Conservation (phyloP, 208 protist genomes). For the Trypanosoma lewisi region DNA sequence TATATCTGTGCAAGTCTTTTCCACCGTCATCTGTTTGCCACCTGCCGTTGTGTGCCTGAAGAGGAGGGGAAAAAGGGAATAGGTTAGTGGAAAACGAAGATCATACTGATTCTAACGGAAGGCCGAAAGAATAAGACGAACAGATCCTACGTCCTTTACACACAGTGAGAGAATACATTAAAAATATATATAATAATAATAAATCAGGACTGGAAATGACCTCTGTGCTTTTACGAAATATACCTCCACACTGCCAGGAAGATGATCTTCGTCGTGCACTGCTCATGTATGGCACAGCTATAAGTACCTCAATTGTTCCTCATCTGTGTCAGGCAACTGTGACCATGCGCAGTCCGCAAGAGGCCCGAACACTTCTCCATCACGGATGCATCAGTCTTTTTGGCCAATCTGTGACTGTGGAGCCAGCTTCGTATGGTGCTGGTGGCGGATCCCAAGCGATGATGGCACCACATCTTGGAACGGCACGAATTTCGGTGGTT, state of each 20-base stretch:
- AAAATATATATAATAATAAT: slow-evolving; percentile 5
- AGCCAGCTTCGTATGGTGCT: slow-evolving; percentile 22
- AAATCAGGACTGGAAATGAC: slow-evolving; percentile 11
- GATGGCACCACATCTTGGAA: slow-evolving; percentile 12
- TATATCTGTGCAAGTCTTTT: background rate
- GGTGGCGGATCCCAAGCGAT: slow-evolving; percentile 6
- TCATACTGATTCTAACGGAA: background rate
- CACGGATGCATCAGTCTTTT: slow-evolving; percentile 68
- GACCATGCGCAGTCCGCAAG: slow-evolving; percentile 70
- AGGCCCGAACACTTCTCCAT: slow-evolving; percentile 64
- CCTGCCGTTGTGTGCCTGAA: background rate
- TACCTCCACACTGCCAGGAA: slow-evolving; percentile 69
- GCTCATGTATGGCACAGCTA: slow-evolving; percentile 71
- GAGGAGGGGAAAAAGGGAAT: background rate
- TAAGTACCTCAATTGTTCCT: slow-evolving; percentile 47
- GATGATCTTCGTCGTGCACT: slow-evolving; percentile 72
- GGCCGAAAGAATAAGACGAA: background rate
- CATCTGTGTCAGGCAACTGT: slow-evolving; percentile 60
- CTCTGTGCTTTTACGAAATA: slow-evolving; percentile 53
- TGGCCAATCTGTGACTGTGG: slow-evolving; percentile 61
- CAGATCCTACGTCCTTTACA: too few relatives aligned
- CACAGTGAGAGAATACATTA: too few relatives aligned
- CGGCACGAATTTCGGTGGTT: slow-evolving; percentile 55
- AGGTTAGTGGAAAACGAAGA: background rate
- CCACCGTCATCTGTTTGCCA: background rate